A percentile compares a stretch with the other conserved stretches of the same genome.
Evolutionary conservation across 1,139 yeast genomes (phyloP).

Genomic region (Kurtzmaniella quercitrusa): DNA sequence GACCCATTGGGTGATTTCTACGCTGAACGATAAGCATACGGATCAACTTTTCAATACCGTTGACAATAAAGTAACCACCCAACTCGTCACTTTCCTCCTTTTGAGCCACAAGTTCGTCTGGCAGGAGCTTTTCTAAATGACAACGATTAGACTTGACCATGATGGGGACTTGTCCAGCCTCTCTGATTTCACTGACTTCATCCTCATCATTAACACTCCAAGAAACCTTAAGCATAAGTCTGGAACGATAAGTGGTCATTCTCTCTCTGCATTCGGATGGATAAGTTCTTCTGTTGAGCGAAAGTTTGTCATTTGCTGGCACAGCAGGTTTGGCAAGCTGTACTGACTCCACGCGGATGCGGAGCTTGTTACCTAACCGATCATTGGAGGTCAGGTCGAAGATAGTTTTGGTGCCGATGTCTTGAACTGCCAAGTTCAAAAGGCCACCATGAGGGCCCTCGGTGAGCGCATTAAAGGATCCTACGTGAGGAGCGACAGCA

Average conservation of each 20-base stretch:
- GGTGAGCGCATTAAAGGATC: constrained; percentile 91
- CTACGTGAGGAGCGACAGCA: constrained; percentile 93
- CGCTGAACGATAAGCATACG: constrained; percentile 98
- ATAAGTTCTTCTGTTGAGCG: constrained; percentile 74
- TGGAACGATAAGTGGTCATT: constrained; percentile 69
- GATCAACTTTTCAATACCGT: constrained; percentile 93
- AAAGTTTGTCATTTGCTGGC: constrained; percentile 68
- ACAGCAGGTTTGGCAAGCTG: constrained; percentile 83
- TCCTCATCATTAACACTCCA: constrained; percentile 90
- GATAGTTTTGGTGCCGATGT: constrained; percentile 80
- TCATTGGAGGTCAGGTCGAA: constrained; percentile 65
- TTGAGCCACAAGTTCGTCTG: constrained; percentile 68
- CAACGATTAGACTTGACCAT: constrained; percentile 91
- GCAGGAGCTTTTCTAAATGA: constrained; percentile 79
- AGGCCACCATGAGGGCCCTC: constrained; percentile 85
- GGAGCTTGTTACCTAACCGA: constrained; percentile 77
- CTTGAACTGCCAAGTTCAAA: constrained; percentile 79
- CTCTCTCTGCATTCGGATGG: constrained; percentile 94
- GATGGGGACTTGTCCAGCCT: constrained; percentile 87
- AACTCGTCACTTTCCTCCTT: constrained; percentile 94
- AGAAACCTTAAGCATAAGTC: constrained; percentile 68
- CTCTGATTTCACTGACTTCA: constrained; percentile 76
- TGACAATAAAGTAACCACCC: constrained; percentile 94
- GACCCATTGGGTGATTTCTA: constrained; percentile 97
- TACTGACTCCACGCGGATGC: constrained; percentile 78